These are phyloP conservation scores for Ustilago bromivora DNA, from an alignment of 1,284 basidiomycete genomes.

Conservation along the genomic window DNA sequence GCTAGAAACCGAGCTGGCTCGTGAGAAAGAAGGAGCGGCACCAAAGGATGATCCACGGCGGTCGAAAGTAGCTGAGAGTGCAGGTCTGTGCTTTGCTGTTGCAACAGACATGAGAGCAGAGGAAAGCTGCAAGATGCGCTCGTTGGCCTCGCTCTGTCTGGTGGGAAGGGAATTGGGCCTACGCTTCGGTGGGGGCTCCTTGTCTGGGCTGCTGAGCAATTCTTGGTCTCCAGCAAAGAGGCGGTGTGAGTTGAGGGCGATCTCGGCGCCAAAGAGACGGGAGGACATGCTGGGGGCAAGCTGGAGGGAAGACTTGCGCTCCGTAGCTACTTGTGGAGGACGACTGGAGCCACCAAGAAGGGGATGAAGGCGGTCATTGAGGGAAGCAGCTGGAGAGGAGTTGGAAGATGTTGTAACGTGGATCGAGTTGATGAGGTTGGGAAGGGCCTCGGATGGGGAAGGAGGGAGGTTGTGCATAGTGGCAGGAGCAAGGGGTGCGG, in stretches of 20 bases:
- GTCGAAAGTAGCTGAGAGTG: constrained; percentile 34
- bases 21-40: constrained; percentile 30
- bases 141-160: constrained; percentile 37
- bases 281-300: constrained; percentile 36
- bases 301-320: constrained; percentile 37
- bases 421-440: constrained; percentile 34
- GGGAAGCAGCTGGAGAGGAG: constrained; percentile 4
- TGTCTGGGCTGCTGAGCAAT: constrained; percentile 54
- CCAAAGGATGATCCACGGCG: constrained; percentile 19
- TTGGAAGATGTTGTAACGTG: constrained; percentile 22
- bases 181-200: constrained; percentile 60
- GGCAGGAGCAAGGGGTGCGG: constrained; percentile 25
- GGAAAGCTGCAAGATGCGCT: constrained; percentile 42
- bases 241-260: constrained; percentile 52
- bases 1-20: constrained; percentile 20
- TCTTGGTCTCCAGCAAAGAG: constrained; percentile 35
- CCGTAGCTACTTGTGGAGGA: constrained; percentile 19
- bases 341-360: constrained; percentile 33
- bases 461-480: constrained; percentile 12
- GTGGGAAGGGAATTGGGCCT: constrained; percentile 54
- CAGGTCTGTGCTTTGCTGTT: constrained; percentile 25
- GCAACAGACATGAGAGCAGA: constrained; percentile 25
- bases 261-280: constrained; percentile 61
- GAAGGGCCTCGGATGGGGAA: constrained; percentile 36
- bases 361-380: constrained; percentile 29